phyloP scores from a whole-genome alignment of 345 rosid genomes.

The Gossypium longicalyx region DNA sequence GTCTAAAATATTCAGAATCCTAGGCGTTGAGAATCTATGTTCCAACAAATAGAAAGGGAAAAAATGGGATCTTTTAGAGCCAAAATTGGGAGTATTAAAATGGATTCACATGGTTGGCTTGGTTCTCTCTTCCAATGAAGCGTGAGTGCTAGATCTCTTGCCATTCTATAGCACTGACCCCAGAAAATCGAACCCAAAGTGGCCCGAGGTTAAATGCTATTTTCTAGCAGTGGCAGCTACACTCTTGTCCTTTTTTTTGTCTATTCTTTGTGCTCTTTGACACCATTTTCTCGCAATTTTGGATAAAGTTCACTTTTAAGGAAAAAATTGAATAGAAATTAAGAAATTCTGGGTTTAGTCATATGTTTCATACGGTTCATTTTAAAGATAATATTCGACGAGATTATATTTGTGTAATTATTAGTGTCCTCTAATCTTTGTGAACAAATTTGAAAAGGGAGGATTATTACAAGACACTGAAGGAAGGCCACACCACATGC shows the following conservation, averaged over 20 bases:
- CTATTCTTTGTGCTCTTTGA: not conserved
- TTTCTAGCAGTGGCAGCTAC: not conserved
- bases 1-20: not conserved
- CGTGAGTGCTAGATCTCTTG: not conserved
- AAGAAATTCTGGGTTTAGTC: too few species aligned
- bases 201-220: not conserved
- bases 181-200: not conserved
- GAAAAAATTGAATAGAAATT: too few species aligned
- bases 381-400: too few species aligned
- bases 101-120: not conserved
- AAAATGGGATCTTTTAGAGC: not conserved
- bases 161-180: not conserved
- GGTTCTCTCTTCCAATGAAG: not conserved
- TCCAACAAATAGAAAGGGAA: not conserved
- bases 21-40: conserved; percentile 6
- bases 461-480: not conserved
- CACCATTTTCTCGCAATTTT: not conserved
- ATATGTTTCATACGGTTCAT: too few species aligned
- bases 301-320: not conserved
- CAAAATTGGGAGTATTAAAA: not conserved
- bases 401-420: not conserved
- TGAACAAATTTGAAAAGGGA: not conserved
- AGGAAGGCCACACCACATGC: conserved; percentile 7
- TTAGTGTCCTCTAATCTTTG: not conserved
- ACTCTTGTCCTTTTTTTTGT: not conserved